Evolutionary conservation across 331 rosid species (phyloP).

Genomic region (Quercus tomentella): DNA sequence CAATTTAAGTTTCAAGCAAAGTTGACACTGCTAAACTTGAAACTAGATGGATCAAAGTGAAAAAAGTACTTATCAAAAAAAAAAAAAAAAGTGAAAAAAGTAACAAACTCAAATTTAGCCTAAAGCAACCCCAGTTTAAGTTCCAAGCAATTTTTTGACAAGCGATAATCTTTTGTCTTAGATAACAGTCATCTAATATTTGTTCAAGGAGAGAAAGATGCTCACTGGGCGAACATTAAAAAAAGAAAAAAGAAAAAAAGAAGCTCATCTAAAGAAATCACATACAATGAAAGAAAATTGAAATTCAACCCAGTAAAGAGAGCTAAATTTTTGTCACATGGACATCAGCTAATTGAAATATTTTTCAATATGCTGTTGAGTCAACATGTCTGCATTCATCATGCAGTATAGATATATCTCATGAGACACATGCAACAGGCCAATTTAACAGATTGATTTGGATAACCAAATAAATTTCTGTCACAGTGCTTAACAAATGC

Average conservation of each 20-base stretch:
- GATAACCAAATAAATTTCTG: neutral
- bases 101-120: neutral
- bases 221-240: neutral
- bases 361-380: neutral
- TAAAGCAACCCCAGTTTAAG: neutral
- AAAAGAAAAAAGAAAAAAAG: neutral
- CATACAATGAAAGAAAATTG: neutral
- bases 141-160: neutral
- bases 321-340: neutral
- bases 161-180: neutral
- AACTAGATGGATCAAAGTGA: neutral
- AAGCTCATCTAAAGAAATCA: neutral
- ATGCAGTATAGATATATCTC: too few species aligned
- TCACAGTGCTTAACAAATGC: neutral
- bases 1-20: too few species aligned
- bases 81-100: neutral
- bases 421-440: neutral
- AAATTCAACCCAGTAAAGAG: neutral
- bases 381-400: neutral
- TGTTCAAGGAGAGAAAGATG: slow-evolving; percentile 9
- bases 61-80: too few species aligned
- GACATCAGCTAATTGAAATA: neutral
- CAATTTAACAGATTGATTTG: neutral
- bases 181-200: neutral
- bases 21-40: neutral